Percentiles rank a stretch among this genome's conserved stretches.
Evolutionary conservation across 169 alveolate species (phyloP).

Genomic region (Cyclospora cayetanensis): DNA sequence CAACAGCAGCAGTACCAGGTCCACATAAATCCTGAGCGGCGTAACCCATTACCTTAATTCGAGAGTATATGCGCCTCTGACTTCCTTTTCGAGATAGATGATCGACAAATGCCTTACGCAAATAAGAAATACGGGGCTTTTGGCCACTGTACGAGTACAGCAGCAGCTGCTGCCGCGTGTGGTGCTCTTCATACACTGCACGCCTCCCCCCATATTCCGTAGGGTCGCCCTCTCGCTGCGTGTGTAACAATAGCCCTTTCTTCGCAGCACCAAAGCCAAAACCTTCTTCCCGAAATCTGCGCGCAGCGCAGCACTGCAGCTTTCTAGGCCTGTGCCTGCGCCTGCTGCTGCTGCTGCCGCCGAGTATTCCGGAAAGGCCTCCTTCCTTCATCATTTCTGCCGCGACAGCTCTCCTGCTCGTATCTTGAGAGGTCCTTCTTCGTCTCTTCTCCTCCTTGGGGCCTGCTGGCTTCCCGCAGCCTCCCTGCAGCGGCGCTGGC

Average conservation of each 20-base stretch:
- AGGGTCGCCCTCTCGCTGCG: neutral
- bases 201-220: neutral
- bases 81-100: too few species aligned
- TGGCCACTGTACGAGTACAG: neutral
- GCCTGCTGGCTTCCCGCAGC: neutral
- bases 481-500: neutral
- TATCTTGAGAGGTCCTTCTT: neutral
- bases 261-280: neutral
- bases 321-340: neutral
- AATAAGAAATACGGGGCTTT: too few species aligned
- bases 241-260: neutral
- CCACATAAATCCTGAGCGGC: too few species aligned
- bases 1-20: too few species aligned
- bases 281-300: neutral
- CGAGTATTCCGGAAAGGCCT: neutral
- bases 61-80: neutral
- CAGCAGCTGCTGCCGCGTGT: neutral
- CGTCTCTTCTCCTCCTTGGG: neutral
- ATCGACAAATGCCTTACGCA: too few species aligned
- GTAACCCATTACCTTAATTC: neutral
- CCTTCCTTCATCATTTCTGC: neutral
- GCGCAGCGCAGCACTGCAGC: too few species aligned
- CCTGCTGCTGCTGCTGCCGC: conserved; percentile 18
- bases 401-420: neutral
- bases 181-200: neutral